phyloP scores from a whole-genome alignment of 1,284 basidiomycete species.

The Pseudozyma pruni region DNA sequence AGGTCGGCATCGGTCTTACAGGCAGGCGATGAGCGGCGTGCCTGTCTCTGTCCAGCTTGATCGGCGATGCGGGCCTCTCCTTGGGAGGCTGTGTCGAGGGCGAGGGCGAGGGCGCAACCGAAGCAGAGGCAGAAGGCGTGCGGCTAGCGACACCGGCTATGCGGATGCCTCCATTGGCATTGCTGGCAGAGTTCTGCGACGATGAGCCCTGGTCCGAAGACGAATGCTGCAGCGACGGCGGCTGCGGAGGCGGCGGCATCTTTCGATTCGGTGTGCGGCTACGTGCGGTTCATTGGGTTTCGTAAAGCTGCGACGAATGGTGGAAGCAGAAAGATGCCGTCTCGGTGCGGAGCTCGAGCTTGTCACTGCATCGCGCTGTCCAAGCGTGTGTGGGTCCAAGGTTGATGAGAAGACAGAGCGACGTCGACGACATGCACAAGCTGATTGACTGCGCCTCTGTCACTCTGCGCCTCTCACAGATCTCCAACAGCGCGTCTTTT shows the following conservation, averaged over 20 bases:
- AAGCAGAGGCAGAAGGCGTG: conserved; percentile 2
- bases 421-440: background rate
- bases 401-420: background rate
- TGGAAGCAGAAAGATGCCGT: no score
- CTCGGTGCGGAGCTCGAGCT: background rate
- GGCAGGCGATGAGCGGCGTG: conserved; percentile 2
- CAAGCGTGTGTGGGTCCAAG: background rate
- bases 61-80: background rate
- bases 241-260: conserved; percentile 16
- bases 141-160: conserved; percentile 34
- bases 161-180: conserved; percentile 21
- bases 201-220: conserved; percentile 7
- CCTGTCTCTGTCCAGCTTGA: conserved; percentile 19
- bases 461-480: background rate
- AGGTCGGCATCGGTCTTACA: background rate
- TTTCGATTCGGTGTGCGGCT: background rate
- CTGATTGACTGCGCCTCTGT: background rate
- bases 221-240: background rate
- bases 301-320: no score
- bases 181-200: conserved; percentile 1
- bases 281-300: background rate
- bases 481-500: background rate
- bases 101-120: conserved; percentile 2
- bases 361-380: no score
- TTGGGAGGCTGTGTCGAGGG: background rate